Conservation (phyloP, 768 basidiomycete genomes). For the Ramaria sp. region DNA sequence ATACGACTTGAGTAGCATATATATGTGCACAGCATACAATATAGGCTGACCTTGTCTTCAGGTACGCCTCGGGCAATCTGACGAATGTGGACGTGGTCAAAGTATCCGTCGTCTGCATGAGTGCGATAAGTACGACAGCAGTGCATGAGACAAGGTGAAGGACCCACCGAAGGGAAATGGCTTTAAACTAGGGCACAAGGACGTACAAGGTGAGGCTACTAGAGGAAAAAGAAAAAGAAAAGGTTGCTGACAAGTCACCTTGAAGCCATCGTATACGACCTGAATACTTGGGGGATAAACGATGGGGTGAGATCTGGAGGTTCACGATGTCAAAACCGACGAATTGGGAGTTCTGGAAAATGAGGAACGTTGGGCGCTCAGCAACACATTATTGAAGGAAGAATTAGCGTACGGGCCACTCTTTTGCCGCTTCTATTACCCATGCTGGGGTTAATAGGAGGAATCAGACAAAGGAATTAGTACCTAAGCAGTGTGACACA, state of each 20-base stretch:
- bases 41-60: slow-evolving; percentile 43
- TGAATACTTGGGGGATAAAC: slow-evolving; percentile 41
- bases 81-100: slow-evolving; percentile 71
- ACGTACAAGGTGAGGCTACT: background rate
- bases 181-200: background rate
- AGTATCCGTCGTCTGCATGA: slow-evolving; percentile 71
- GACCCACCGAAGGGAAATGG: background rate
- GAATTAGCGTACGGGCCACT: slow-evolving; percentile 38
- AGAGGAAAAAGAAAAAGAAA: background rate
- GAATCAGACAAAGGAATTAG: background rate
- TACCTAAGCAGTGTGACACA: slow-evolving; percentile 29
- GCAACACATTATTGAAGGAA: slow-evolving; percentile 4
- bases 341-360: slow-evolving; percentile 22
- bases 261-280: slow-evolving; percentile 59
- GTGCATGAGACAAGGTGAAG: background rate
- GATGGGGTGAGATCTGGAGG: slow-evolving; percentile 48
- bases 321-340: slow-evolving; percentile 75
- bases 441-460: slow-evolving; percentile 27
- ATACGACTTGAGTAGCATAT: background rate
- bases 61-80: slow-evolving; percentile 57
- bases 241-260: slow-evolving; percentile 57
- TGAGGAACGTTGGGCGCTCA: background rate
- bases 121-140: background rate
- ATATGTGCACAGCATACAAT: background rate
- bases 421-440: slow-evolving; percentile 61